Base-by-base conservation (phyloP, 2,329 filamentous ascomycete species). In the Stemphylium lycopersici region DNA sequence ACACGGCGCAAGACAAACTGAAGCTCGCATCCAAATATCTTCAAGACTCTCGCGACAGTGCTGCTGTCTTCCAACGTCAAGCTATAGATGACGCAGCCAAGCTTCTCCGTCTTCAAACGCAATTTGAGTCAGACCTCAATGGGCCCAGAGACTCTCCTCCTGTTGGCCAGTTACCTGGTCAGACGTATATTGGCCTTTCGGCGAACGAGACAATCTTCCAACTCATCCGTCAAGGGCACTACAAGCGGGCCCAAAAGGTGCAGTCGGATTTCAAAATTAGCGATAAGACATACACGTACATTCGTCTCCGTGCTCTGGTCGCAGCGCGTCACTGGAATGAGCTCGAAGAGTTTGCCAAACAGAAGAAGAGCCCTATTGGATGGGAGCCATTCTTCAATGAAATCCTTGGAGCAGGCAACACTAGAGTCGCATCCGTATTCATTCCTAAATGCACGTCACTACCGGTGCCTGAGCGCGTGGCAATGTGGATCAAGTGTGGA, bases 371-470 rank as follows among this genome's bases (percentile, higher is more conserved):
- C 54, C 91, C 93, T 0, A 98, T 99, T 71, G 93, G 93, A 10
- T 99, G 95, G 95, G 91, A 96, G 87, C 91, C 93, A 0, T 99
- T 96, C 77, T 97, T 90, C 80, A 96, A 95, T 70, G 89, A 96
- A 67, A 87, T 90, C 24, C 80, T 98, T 0, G 87, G 89, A 41
- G 95, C 95, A 1, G 95, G 95, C 40, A 98, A 98, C 71, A 89
- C 91, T 4, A 89, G 93, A 57, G 82, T 96, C 13, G 95, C 95
- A 1, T 85, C 89, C 0, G 75, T 86, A 4, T 98, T 97, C 76
- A 87, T 98, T 46, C 87, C 91, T 2, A 98, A 98, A 76, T 97
- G 93, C 78, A 88, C 87, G 13, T 81, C 82, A 50, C 73, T 96
- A 41, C 83, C 87, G 39, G 80, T 84, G 1, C 83, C 85, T 2